Base-by-base conservation (phyloP, 345 rosid species). In the Populus simonii region DNA sequence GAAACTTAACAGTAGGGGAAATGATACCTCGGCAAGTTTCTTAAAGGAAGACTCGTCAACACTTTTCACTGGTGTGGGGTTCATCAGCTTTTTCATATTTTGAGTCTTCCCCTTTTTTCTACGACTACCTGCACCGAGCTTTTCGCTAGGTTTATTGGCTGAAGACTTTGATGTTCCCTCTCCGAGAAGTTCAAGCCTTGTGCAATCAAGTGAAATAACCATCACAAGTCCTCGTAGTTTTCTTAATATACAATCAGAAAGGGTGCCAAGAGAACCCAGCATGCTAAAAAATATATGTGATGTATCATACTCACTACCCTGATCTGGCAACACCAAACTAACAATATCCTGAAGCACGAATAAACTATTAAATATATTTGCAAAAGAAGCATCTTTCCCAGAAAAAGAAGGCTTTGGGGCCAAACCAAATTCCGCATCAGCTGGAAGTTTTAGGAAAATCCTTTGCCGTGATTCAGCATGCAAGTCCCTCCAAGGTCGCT, bases 151-250 rank as follows among this genome's bases (percentile, higher is more conserved):
- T 80, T 88, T 89, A 82, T 82, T 83, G 71, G 89, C 82, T 71
- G 80, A 83, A 78, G 80, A 77, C 71, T 80, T 88, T 66, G 76
- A 76, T 75, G 80, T 88, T 74, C 80, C 89, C 25, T 92, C 96
- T 74, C 82, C 89, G 39, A 95, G 89, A 74, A 94, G 98, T 86
- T 95, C 99, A 84, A 86, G 76, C 84, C 84, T 93, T 82, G 90
- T 89, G 79, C 82, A 90, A 72, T 93, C 97, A 84, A 92, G 87
- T 72, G 90, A 92, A 83, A 91, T 83, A 77, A 83, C 79, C 92
- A 87, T 86, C 70, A 95, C 85, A 76, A 88, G 80, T 77, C 90
- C 99, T 76, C 99, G 84, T 70, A 93, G 36, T 85, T 90, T 95
- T 80, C 97, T 88, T 22, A 88, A 80, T 61, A 95, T 68, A 83